Evolutionary conservation across 2,329 filamentous ascomycete genomes (phyloP).

Genomic region (Cercospora sojina): DNA sequence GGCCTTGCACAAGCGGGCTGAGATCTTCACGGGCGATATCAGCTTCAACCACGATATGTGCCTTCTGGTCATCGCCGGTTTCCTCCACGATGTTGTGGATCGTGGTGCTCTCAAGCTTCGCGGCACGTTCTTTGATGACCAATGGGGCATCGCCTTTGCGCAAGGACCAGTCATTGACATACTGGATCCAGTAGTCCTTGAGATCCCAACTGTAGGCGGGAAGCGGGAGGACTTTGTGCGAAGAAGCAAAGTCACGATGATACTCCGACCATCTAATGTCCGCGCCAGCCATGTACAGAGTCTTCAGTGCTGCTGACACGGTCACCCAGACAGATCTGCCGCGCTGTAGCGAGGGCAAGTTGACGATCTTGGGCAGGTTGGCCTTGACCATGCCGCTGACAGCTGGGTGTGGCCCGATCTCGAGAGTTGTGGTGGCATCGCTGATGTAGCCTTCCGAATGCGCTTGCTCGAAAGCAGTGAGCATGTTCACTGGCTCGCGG

Average conservation of each 20-base stretch:
- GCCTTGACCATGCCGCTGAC: background rate
- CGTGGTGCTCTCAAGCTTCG: conserved; percentile 16
- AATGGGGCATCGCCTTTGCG: background rate
- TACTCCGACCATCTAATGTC: background rate
- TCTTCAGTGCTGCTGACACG: background rate
- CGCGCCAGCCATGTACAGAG: background rate
- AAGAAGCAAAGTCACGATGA: background rate
- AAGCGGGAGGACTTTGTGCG: background rate
- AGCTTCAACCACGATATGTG: conserved; percentile 39
- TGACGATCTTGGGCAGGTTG: background rate
- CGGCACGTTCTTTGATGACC: background rate
- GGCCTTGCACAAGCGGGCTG: conserved; percentile 42
- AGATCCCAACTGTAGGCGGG: background rate
- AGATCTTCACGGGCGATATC: conserved; percentile 45
- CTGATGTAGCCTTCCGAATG: conserved; percentile 39
- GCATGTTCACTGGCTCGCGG: conserved; percentile 47
- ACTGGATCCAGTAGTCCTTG: background rate
- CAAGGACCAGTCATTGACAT: background rate
- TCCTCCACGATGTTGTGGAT: conserved; percentile 14
- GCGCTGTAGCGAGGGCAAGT: conserved; percentile 32
- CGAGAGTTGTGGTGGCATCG: conserved; percentile 42
- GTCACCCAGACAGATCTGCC: background rate
- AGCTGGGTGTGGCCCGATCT: conserved; percentile 52
- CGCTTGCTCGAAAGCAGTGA: conserved; percentile 24
- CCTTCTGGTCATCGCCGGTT: background rate